phyloP scores from a whole-genome alignment of 306 rosid species.

The Rosa multiflora region DNA sequence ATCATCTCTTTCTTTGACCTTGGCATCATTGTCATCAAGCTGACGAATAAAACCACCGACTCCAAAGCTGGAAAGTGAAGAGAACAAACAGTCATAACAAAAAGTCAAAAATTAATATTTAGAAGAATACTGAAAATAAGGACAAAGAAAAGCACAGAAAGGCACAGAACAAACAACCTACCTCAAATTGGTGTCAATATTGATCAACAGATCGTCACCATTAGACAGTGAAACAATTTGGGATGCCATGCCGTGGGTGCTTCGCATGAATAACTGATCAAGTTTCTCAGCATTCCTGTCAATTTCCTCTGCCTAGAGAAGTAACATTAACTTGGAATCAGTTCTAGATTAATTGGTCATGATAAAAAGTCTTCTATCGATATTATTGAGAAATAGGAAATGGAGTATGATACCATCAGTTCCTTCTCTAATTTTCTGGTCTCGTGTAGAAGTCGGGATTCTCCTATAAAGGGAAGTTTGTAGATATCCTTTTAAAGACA shows the following conservation, averaged over 20 bases:
- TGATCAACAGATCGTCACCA: neutral
- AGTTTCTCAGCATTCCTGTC: constrained; percentile 28
- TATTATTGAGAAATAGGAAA: too few relatives aligned
- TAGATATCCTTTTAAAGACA: constrained; percentile 36
- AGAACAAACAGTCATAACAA: neutral
- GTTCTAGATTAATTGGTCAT: too few relatives aligned
- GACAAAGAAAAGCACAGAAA: neutral
- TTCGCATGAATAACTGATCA: constrained; percentile 26
- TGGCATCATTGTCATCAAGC: constrained; percentile 4
- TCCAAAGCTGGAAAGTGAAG: constrained; percentile 30
- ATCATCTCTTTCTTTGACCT: neutral
- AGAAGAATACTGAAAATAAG: neutral
- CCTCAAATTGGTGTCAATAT: constrained; percentile 29
- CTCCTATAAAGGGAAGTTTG: constrained; percentile 56
- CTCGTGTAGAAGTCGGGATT: constrained; percentile 40
- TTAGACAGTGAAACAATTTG: constrained; percentile 24
- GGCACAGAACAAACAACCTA: constrained; percentile 7
- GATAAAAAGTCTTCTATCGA: too few relatives aligned
- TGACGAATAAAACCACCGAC: constrained; percentile 32
- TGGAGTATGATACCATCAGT: constrained; percentile 35
- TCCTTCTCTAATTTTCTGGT: constrained; percentile 31
- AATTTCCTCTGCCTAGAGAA: constrained; percentile 33
- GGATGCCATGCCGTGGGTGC: constrained; percentile 20
- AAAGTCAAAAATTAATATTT: neutral
- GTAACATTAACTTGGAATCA: too few relatives aligned